These are phyloP conservation scores for Xylaria palmicola DNA, from an alignment of 495 filamentous ascomycete species.

Conservation along the genomic window DNA sequence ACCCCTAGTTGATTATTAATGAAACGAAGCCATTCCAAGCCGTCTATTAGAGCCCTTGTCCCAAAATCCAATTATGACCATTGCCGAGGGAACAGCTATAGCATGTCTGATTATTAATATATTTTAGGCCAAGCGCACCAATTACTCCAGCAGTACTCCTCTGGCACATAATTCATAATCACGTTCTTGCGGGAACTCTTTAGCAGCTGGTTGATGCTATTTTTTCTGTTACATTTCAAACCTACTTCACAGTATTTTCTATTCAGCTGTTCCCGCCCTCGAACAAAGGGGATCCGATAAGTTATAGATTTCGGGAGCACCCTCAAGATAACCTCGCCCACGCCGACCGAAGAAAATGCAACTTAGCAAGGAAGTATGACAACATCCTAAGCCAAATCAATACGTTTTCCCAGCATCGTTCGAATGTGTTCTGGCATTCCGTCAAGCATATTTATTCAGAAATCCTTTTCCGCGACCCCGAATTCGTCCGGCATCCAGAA, in stretches of 20 bases:
- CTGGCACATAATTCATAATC: no score
- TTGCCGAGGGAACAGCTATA: no score
- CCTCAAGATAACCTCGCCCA: slow-evolving; percentile 15
- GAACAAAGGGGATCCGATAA: slow-evolving; percentile 27
- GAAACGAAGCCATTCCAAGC: no score
- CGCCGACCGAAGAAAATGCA: slow-evolving; percentile 22
- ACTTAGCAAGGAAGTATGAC: slow-evolving; percentile 28
- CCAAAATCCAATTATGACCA: no score
- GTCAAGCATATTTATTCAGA: slow-evolving; percentile 25
- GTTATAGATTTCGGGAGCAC: slow-evolving; percentile 25
- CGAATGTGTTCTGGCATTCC: slow-evolving; percentile 21
- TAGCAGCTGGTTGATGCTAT: no score
- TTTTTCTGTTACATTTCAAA: not conserved
- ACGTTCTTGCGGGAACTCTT: no score
- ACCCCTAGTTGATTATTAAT: no score
- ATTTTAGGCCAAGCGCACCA: no score
- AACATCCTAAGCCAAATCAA: slow-evolving; percentile 23
- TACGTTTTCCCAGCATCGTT: slow-evolving; percentile 9
- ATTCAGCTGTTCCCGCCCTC: slow-evolving; percentile 23
- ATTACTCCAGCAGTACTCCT: no score
- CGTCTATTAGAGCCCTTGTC: no score
- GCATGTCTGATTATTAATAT: no score
- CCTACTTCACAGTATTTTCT: slow-evolving; percentile 19
- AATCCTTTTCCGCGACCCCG: slow-evolving; percentile 28
- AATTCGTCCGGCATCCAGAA: slow-evolving; percentile 35